phyloP scores from a whole-genome alignment of 1,139 yeast species.

The Debaryomyces psychrophilus region DNA sequence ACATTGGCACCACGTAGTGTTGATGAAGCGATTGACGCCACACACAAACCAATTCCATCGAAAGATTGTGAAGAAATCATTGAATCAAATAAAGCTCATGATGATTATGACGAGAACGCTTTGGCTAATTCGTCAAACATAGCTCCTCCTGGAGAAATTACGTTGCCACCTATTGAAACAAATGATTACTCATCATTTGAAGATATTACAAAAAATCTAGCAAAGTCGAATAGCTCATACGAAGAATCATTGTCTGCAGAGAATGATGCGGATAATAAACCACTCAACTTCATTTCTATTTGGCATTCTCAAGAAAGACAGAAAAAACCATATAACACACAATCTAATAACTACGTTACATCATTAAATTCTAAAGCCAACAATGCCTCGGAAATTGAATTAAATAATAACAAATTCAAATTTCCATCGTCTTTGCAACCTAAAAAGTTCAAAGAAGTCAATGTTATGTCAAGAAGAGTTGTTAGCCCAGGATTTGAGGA shows the following conservation, averaged over 20 bases:
- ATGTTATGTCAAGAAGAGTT: slow-evolving; percentile 46
- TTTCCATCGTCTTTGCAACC: slow-evolving; percentile 32
- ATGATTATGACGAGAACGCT: slow-evolving; percentile 16
- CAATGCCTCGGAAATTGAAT: slow-evolving; percentile 3
- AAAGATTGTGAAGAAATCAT: slow-evolving; percentile 10
- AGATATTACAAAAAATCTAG: slow-evolving; percentile 35
- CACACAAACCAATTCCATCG: slow-evolving; percentile 19
- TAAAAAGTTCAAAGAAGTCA: slow-evolving; percentile 46
- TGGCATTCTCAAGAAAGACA: slow-evolving; percentile 47
- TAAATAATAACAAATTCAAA: slow-evolving; percentile 15
- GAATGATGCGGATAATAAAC: slow-evolving; percentile 35
- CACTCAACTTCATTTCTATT: slow-evolving; percentile 40
- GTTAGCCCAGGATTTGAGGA: slow-evolving; percentile 45
- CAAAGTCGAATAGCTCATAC: slow-evolving; percentile 28
- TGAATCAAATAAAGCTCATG: slow-evolving; percentile 11
- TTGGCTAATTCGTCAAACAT: slow-evolving; percentile 50
- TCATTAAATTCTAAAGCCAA: slow-evolving; percentile 8
- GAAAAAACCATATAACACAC: slow-evolving; percentile 19
- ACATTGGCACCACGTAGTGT: slow-evolving; percentile 29
- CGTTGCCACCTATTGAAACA: slow-evolving; percentile 43
- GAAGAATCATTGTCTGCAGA: slow-evolving; percentile 51
- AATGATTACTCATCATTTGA: slow-evolving; percentile 40
- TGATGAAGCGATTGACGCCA: slow-evolving; percentile 24
- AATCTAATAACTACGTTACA: slow-evolving; percentile 15
- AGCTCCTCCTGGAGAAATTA: slow-evolving; percentile 41